These are phyloP conservation scores for Cylindrotheca fusiformis DNA, from an alignment of 108 stramenopile species.

Conservation along the genomic window DNA sequence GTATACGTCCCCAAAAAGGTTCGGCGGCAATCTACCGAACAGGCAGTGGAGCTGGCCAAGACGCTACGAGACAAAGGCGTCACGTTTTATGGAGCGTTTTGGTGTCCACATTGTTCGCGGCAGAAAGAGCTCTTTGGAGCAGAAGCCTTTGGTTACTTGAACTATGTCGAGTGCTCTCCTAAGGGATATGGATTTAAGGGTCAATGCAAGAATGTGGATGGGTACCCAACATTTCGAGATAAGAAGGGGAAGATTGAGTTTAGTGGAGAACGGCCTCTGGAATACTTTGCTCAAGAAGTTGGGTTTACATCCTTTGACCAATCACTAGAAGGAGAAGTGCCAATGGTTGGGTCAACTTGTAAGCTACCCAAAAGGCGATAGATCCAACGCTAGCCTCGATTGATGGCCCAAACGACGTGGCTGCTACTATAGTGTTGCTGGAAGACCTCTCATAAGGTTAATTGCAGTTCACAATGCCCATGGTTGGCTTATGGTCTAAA, in stretches of 20 bases:
- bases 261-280: slow-evolving; percentile 41
- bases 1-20: slow-evolving; percentile 72
- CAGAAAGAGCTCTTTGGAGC: slow-evolving; percentile 82
- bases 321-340: slow-evolving; percentile 38
- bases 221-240: slow-evolving; percentile 72
- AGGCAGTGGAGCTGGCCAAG: slow-evolving; percentile 67
- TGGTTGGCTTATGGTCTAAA: too few species aligned
- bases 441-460: too few species aligned
- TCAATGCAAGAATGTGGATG: slow-evolving; percentile 48
- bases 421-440: too few species aligned
- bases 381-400: too few species aligned
- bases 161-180: slow-evolving; percentile 74
- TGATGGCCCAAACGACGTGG: too few species aligned
- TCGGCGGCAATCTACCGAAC: slow-evolving; percentile 52
- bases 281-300: slow-evolving; percentile 34
- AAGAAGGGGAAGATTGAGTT: slow-evolving; percentile 16
- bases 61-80: slow-evolving; percentile 39
- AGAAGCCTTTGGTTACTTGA: slow-evolving; percentile 65
- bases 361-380: slow-evolving; percentile 3
- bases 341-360: slow-evolving; percentile 23
- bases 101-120: slow-evolving; percentile 87
- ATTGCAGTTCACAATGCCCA: too few species aligned
- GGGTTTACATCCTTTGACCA: slow-evolving; percentile 28
- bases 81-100: slow-evolving; percentile 75
- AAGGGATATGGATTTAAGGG: slow-evolving; percentile 54